Base-by-base conservation (phyloP, 2,329 filamentous ascomycete genomes). In the Colletotrichum ledebouriae region DNA sequence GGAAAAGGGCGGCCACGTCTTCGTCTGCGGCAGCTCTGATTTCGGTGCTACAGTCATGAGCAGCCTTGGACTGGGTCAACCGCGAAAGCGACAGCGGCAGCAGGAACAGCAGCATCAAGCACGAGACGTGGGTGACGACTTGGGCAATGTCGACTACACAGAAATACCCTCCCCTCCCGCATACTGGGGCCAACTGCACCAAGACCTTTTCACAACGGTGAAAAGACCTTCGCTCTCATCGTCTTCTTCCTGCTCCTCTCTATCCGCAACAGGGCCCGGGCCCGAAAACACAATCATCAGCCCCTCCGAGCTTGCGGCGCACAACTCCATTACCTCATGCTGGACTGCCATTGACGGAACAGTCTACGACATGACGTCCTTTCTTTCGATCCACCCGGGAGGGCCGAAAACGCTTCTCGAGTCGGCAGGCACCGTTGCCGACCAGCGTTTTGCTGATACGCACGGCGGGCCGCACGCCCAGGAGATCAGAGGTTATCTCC, bases 291-390 rank as follows among this genome's bases (percentile, higher is more conserved):
- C 22, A 6, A 29, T 59, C 11, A 59, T 68, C 22, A 65, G 33
- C 15, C 55, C 12, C 6, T 64, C 55, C n/a, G 10, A 20, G 1
- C 65, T 68, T 11, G 65, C 65, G 55, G 47, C 61, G 29, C 65
- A 68, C 47, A 68, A 68, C 22, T 68, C 65, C 17, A 41, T 65
- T 5, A 20, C 13, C 17, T 68, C 65, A n/a, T 65, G 65, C 33
- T 99, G 96, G 96, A 97, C 92, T 65, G 92, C 89, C 2, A 90
- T 97, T 69, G 91, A 93, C 70, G 94, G 95, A 2, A 92, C 92
- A 74, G 95, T 98, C 29, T 99, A 98, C 81, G 98, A 98, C 75
- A 90, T 99, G 67, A 91, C 91, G 0, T 93, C 94, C 0, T 99
- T 98, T 76, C 77, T 94, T 39, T 89, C 92, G 1, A 98, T 94